phyloP scores from a whole-genome alignment of 129 eudicot species.

The Helichrysum umbraculigerum region DNA sequence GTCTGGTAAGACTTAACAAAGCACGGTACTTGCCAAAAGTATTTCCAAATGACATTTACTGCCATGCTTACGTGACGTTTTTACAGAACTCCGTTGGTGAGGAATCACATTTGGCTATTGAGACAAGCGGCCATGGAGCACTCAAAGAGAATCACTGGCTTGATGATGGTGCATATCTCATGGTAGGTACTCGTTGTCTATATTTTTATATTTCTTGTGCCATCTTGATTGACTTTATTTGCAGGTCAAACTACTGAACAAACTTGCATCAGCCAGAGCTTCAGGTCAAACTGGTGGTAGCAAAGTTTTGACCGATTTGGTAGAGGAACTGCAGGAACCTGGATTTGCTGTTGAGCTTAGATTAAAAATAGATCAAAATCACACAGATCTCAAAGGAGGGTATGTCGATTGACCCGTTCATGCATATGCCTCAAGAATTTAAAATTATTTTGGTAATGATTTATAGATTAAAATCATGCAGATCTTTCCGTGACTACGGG shows the following conservation, averaged over 20 bases:
- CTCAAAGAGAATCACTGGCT: constrained; percentile 99
- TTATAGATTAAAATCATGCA: constrained; percentile 21
- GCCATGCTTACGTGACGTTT: constrained; percentile 7
- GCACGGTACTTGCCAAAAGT: not conserved
- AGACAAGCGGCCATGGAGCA: constrained; percentile 99
- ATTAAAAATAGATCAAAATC: constrained; percentile 44
- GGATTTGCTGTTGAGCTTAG: constrained; percentile 76
- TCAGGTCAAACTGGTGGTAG: constrained; percentile 86
- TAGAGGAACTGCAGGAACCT: constrained; percentile 90
- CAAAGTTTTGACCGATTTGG: constrained; percentile 60
- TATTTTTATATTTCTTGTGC: constrained; percentile 8
- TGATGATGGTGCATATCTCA: constrained; percentile 97
- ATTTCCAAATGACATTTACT: not conserved
- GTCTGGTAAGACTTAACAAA: constrained; percentile 55
- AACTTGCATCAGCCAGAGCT: constrained; percentile 96
- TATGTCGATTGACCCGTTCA: constrained; percentile 14
- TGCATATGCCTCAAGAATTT: not conserved
- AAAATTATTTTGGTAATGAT: constrained; percentile 7
- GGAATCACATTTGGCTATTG: constrained; percentile 96
- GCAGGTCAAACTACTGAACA: constrained; percentile 91
- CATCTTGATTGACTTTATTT: constrained; percentile 20
- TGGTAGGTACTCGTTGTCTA: constrained; percentile 48
- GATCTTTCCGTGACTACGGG: constrained; percentile 94
- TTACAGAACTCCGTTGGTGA: constrained; percentile 89
- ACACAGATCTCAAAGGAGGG: constrained; percentile 33